phyloP scores from a whole-genome alignment of 768 basidiomycete genomes.

The Mycena galericulata region DNA sequence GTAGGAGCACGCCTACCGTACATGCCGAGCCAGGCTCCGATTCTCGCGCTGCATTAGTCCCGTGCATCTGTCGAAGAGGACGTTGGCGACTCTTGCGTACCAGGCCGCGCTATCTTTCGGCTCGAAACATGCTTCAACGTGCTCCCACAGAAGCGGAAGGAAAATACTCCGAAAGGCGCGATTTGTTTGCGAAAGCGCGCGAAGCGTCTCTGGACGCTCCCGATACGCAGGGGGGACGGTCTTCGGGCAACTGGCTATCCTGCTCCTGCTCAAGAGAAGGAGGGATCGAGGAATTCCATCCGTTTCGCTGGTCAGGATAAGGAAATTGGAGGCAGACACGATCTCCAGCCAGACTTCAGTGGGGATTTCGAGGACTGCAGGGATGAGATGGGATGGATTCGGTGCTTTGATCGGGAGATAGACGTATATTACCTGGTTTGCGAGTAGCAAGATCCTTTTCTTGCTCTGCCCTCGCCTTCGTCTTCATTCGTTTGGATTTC shows the following conservation, averaged over 20 bases:
- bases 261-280: constrained; percentile 1
- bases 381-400: neutral
- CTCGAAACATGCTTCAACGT: constrained; percentile 45
- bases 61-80: constrained; percentile 41
- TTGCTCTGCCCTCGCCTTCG: neutral
- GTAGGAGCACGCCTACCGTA: constrained; percentile 37
- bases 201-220: constrained; percentile 43
- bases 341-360: constrained; percentile 48
- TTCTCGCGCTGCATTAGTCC: constrained; percentile 36
- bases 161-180: constrained; percentile 42
- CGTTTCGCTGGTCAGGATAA: constrained; percentile 1
- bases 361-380: constrained; percentile 43
- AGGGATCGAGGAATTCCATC: constrained; percentile 21
- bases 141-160: constrained; percentile 46
- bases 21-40: constrained; percentile 38
- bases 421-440: neutral
- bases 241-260: neutral
- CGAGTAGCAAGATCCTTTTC: neutral
- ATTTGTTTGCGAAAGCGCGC: constrained; percentile 51
- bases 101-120: constrained; percentile 34
- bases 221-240: constrained; percentile 35
- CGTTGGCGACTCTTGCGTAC: constrained; percentile 39
- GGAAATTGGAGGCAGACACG: constrained; percentile 34
- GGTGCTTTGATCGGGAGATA: neutral
- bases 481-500: neutral